Conservation (phyloP, 805 yeast genomes). For the Candida argentea region DNA sequence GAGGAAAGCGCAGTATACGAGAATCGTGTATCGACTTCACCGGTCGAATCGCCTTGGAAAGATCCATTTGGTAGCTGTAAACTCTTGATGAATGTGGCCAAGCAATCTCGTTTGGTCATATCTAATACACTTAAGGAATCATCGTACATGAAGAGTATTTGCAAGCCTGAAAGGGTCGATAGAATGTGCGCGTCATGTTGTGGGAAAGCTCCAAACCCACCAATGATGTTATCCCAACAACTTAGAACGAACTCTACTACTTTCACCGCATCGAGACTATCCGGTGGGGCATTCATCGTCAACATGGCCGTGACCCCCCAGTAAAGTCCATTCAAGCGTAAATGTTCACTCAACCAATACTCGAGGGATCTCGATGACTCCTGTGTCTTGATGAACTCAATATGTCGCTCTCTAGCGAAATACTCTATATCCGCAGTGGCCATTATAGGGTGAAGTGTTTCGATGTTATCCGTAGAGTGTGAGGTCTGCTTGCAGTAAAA, state of each 20-base stretch:
- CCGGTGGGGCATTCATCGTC: slow-evolving; percentile 37
- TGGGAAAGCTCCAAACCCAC: slow-evolving; percentile 89
- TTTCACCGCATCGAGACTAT: slow-evolving; percentile 48
- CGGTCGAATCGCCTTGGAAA: slow-evolving; percentile 83
- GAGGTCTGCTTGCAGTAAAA: neutral
- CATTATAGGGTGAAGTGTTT: neutral
- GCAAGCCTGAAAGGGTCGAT: slow-evolving; percentile 80
- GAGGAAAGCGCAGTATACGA: slow-evolving; percentile 74
- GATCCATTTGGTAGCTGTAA: slow-evolving; percentile 59
- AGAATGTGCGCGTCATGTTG: slow-evolving; percentile 82
- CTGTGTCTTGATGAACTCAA: slow-evolving; percentile 24
- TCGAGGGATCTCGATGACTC: slow-evolving; percentile 45
- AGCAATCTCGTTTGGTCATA: slow-evolving; percentile 18
- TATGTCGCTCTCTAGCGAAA: slow-evolving; percentile 18
- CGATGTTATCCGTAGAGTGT: neutral
- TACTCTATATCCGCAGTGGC: slow-evolving; percentile 1
- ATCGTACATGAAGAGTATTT: slow-evolving; percentile 60
- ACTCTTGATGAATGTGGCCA: slow-evolving; percentile 22
- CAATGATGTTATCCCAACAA: slow-evolving; percentile 50
- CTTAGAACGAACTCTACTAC: slow-evolving; percentile 57
- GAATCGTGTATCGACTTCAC: slow-evolving; percentile 89
- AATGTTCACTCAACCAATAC: slow-evolving; percentile 86
- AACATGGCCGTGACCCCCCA: slow-evolving; percentile 87
- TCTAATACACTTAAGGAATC: slow-evolving; percentile 36
- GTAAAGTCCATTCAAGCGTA: slow-evolving; percentile 83